Base-by-base conservation (phyloP, 192 early-diverging fungal species). In the Podila minutissima region DNA sequence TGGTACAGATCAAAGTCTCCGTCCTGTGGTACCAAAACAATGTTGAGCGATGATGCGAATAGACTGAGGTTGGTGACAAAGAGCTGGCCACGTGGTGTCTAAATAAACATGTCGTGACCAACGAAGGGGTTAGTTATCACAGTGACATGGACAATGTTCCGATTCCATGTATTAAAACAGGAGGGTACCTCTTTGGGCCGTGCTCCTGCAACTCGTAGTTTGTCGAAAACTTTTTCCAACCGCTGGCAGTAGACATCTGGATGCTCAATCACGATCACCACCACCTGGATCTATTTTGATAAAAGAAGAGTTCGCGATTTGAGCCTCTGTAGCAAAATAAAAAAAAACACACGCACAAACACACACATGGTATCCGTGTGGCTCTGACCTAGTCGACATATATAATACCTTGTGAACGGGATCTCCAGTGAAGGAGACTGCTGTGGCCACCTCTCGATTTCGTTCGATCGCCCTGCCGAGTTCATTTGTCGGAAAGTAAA, bases 21-120 rank as follows among this genome's bases (percentile, higher is more conserved):
- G 33, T 83, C 72, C 2, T 62, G 41, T 12, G 87, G 85, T 20
- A 88, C 75, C 2, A 86, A 62, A 4, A 88, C 86, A 67, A 86
- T 86, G 64, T 88, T 86, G 46, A 83, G 83, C 11, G 85, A 78
- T 15, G 82, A 86, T 13, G 82, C 60, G 31, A 88, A 83, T 48
- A 83, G 60, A 48, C 82, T 85, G 31, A 83, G 84, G 60, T 88
- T 84, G 0, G 84, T 85, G 6, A 88, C 67, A 62, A 83, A 69
- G 20, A 88, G 85, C 19, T 86, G 77, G 49, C 87, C 87, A 61
- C 69, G 51, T 19, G 72, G 74, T 33, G 87, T 88, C 87, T 88
- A 83, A 19, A 69, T 46, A 46, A 46, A 46, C 15, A 46, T 46
- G 41, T 46, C 41, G 41, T 46, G 41, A 46, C 41, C 41, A 46